Evolutionary conservation across 1,139 yeast genomes (phyloP), one percentile per base, ranked within the genome.

Genomic region (Blastobotrys raffinosifermentans): DNA sequence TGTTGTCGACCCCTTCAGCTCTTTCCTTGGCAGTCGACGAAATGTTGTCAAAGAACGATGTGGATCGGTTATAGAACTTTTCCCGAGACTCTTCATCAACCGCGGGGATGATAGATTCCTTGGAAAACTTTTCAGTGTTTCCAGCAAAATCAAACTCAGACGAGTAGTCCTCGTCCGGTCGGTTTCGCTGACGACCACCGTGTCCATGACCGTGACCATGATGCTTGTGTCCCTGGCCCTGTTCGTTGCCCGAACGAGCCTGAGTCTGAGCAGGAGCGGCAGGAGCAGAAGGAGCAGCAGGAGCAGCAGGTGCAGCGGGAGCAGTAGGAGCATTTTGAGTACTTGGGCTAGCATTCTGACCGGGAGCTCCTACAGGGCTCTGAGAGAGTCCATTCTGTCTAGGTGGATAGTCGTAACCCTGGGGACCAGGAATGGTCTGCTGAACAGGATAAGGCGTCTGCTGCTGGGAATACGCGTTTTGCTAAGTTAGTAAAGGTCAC

Each of bases 21-120:
- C 54, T 49, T 31, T 62, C 64, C 31, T 53, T 54, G 10, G 72
- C 61, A 5, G 74, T 64, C 5, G 84, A 76, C 7, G 93, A 81
- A 45, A 86, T 73, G 41, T 73, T 75, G 60, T 86, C 95, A 51
- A 86, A 86, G 58, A 86, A 86, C 1, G 94, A 84, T 9, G 84
- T 73, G 50, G 72, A 73, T 54, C 76, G 80, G 58, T 81, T 72
- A 60, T 84, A 84, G 30, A 70, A 73, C 26, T 63, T 51, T 15
- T 58, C 59, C 22, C 41, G 41, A 5, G 41, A 44, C 41, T 26
- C 38, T 13, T 44, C 44, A n/a, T 25, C 27, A 6, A 13, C 27
- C 21, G 45, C 48, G 33, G 48, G 46, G 31, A 44, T 42, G 25
- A 38, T 41, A 26, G 50, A 58, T 32, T 63, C 65, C 44, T 60